Percentiles rank a stretch among this genome's conserved stretches.
phyloP scores from a whole-genome alignment of 345 rosid genomes.

The Anacardium occidentale region DNA sequence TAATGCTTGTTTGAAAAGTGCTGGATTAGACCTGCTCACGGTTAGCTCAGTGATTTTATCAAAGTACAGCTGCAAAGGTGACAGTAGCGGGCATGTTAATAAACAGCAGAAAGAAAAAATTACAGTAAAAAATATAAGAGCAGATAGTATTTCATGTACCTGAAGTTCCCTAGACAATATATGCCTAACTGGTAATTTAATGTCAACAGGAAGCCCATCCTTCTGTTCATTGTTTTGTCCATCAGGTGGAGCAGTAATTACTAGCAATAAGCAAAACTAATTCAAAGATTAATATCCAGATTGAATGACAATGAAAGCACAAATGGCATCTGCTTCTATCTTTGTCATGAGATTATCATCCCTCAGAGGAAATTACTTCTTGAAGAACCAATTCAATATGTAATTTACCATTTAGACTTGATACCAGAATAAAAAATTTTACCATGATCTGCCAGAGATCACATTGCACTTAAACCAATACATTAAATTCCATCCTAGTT shows the following conservation, averaged over 20 bases:
- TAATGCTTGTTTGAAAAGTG: slow-evolving; percentile 84
- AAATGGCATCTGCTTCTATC: slow-evolving; percentile 8
- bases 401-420: neutral
- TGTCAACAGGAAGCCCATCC: slow-evolving; percentile 71
- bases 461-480: neutral
- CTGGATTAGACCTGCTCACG: slow-evolving; percentile 66
- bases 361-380: neutral
- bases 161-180: slow-evolving; percentile 87
- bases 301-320: neutral
- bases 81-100: slow-evolving; percentile 2
- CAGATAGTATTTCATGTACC: slow-evolving; percentile 38
- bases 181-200: slow-evolving; percentile 88
- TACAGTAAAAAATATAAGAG: slow-evolving; percentile 5
- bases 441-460: neutral
- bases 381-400: neutral
- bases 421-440: neutral
- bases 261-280: slow-evolving; percentile 39
- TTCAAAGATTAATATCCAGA: slow-evolving; percentile 22
- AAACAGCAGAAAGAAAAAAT: slow-evolving; percentile 1
- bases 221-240: slow-evolving; percentile 54
- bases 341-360: slow-evolving; percentile 8
- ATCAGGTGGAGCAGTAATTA: slow-evolving; percentile 67
- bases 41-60: slow-evolving; percentile 92
- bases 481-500: slow-evolving; percentile 1
- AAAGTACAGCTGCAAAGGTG: slow-evolving; percentile 73